These are phyloP conservation scores for Marasmius oreades DNA, from an alignment of 1,284 basidiomycete genomes.

Conservation along the genomic window DNA sequence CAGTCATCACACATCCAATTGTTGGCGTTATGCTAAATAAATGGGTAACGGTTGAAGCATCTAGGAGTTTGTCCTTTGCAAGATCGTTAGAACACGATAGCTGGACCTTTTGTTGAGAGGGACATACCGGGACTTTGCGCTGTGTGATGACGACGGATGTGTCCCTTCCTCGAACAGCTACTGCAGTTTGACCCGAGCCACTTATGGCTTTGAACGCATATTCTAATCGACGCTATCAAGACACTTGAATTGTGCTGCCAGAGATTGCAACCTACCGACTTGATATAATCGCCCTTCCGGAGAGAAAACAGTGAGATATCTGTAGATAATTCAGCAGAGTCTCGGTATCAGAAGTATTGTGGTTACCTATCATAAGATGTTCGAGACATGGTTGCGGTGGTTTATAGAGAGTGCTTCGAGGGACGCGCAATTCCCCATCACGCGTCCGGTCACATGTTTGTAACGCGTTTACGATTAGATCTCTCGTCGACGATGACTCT, in stretches of 20 bases:
- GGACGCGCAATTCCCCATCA: constrained; percentile 50
- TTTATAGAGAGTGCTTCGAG: constrained; percentile 20
- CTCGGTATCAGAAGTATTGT: neutral
- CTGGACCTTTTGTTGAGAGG: neutral
- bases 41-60: constrained; percentile 93
- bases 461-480: constrained; percentile 2
- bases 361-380: constrained; percentile 75
- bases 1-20: constrained; percentile 98
- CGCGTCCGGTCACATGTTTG: constrained; percentile 10
- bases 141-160: constrained; percentile 96
- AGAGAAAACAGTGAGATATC: constrained; percentile 92
- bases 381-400: constrained; percentile 60
- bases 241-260: neutral
- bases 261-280: constrained; percentile 74
- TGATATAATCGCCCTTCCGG: constrained; percentile 94
- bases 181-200: constrained; percentile 91
- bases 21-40: constrained; percentile 95
- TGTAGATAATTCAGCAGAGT: constrained; percentile 21
- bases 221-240: constrained; percentile 47
- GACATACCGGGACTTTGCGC: constrained; percentile 91
- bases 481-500: neutral
- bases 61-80: constrained; percentile 93
- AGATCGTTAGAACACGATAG: constrained; percentile 5
- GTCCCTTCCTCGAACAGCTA: constrained; percentile 92
- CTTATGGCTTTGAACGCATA: constrained; percentile 99